Evolutionary conservation across 768 basidiomycete species (phyloP).

Genomic region (Candolleomyces eurysporus): DNA sequence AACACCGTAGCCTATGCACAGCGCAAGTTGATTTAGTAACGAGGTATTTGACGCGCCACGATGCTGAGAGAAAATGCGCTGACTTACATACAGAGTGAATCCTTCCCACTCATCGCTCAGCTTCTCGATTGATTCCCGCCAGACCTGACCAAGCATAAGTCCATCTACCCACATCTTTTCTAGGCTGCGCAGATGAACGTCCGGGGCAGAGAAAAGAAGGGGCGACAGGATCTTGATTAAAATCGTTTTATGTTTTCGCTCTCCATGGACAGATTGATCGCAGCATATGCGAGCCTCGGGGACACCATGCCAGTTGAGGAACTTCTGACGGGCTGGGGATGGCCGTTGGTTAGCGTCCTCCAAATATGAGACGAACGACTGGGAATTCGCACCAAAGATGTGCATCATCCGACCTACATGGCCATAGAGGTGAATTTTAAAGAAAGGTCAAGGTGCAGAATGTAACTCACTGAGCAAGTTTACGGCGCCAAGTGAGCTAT

Average conservation of each 20-base stretch:
- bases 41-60: not conserved
- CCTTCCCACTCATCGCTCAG: slow-evolving; percentile 27
- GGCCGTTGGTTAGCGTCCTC: not conserved
- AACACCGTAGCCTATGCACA: slow-evolving; percentile 48
- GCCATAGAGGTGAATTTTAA: not conserved
- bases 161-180: slow-evolving; percentile 49
- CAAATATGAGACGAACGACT: not conserved
- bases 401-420: slow-evolving; percentile 3
- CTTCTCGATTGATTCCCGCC: slow-evolving; percentile 15
- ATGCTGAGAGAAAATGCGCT: not conserved
- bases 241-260: slow-evolving; percentile 26
- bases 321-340: slow-evolving; percentile 34
- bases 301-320: slow-evolving; percentile 48
- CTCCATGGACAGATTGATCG: slow-evolving; percentile 39
- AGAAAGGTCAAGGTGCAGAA: not conserved
- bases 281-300: slow-evolving; percentile 42
- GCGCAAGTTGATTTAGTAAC: too few relatives aligned
- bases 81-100: slow-evolving; percentile 39
- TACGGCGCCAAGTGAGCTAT: not conserved
- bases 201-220: slow-evolving; percentile 44
- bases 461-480: not conserved
- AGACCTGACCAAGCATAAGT: slow-evolving; percentile 21
- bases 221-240: slow-evolving; percentile 34
- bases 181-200: slow-evolving; percentile 37
- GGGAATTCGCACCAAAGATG: not conserved